Evolutionary conservation across 1,284 basidiomycete genomes (phyloP).

Genomic region (Agaricales sp.): DNA sequence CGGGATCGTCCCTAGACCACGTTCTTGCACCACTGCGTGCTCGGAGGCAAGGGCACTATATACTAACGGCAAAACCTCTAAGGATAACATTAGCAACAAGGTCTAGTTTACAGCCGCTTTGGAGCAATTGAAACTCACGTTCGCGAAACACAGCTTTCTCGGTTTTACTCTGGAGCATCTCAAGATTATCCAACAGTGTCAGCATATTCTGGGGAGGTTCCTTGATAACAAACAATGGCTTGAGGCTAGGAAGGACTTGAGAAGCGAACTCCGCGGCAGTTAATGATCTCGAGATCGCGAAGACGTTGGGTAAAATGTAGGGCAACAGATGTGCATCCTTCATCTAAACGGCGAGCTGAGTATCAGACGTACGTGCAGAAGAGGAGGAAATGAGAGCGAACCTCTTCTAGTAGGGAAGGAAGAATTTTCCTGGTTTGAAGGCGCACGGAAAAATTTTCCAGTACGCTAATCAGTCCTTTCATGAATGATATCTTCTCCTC

Average conservation of each 20-base stretch:
- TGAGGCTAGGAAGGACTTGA: slow-evolving; percentile 79
- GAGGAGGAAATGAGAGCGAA: slow-evolving; percentile 20
- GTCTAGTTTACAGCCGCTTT: slow-evolving; percentile 1
- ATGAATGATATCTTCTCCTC: slow-evolving; percentile 97
- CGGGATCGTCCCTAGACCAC: slow-evolving; percentile 79
- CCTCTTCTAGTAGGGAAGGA: slow-evolving; percentile 92
- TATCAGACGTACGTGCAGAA: slow-evolving; percentile 9
- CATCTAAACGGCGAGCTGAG: slow-evolving; percentile 45
- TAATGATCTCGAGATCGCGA: slow-evolving; percentile 77
- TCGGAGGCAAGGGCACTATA: slow-evolving; percentile 95
- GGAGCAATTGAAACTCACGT: slow-evolving; percentile 41
- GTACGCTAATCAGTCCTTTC: slow-evolving; percentile 78
- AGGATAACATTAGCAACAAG: too few species aligned
- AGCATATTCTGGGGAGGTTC: slow-evolving; percentile 98
- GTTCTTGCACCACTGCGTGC: slow-evolving; percentile 85
- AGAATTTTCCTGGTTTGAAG: slow-evolving; percentile 85
- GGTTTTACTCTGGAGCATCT: slow-evolving; percentile 85
- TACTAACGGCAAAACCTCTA: slow-evolving; percentile 89
- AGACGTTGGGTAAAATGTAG: slow-evolving; percentile 97
- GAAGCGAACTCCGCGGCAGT: slow-evolving; percentile 75
- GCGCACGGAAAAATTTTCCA: slow-evolving; percentile 84
- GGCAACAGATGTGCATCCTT: slow-evolving; percentile 88
- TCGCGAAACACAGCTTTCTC: slow-evolving; percentile 82
- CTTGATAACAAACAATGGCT: slow-evolving; percentile 83
- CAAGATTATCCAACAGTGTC: slow-evolving; percentile 83